Conservation (phyloP, 2,329 filamentous ascomycete species). For the Colletotrichum navitas region DNA sequence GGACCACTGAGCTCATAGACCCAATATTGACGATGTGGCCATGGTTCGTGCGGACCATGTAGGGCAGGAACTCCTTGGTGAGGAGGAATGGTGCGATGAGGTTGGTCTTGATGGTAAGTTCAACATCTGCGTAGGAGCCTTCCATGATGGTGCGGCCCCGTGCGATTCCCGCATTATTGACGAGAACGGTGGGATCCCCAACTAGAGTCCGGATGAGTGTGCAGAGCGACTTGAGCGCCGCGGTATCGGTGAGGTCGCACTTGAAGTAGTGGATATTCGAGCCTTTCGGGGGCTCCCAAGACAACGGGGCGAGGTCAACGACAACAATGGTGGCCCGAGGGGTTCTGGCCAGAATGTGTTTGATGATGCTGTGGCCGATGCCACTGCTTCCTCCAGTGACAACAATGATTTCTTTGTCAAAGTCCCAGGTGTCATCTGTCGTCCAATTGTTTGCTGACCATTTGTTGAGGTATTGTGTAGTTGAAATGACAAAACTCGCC, state of each 20-base stretch:
- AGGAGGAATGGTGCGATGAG: conserved; percentile 70
- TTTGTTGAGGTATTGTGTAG: conserved; percentile 45
- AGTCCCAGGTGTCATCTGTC: conserved; percentile 48
- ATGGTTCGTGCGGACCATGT: conserved; percentile 69
- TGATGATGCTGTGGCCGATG: conserved; percentile 55
- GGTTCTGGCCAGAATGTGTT: conserved; percentile 47
- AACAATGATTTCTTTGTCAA: conserved; percentile 57
- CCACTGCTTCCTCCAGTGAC: conserved; percentile 60
- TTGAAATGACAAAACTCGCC: conserved; percentile 41
- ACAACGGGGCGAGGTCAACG: conserved; percentile 51
- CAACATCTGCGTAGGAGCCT: conserved; percentile 47
- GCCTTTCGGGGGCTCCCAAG: conserved; percentile 46
- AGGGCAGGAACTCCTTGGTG: conserved; percentile 70
- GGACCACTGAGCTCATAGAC: conserved; percentile 66
- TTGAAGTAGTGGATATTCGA: conserved; percentile 49
- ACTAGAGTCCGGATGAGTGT: conserved; percentile 49
- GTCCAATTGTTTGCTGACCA: conserved; percentile 47
- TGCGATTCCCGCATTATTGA: conserved; percentile 53
- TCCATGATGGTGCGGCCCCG: conserved; percentile 48
- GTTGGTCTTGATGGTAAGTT: conserved; percentile 58
- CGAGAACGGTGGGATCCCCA: conserved; percentile 53
- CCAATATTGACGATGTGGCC: conserved; percentile 75
- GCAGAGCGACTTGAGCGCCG: conserved; percentile 48
- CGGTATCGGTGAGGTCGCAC: conserved; percentile 55
- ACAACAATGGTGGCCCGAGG: conserved; percentile 49